Evolutionary conservation across 208 protist genomes (phyloP).

Genomic region (Wallacemonas sp.): DNA sequence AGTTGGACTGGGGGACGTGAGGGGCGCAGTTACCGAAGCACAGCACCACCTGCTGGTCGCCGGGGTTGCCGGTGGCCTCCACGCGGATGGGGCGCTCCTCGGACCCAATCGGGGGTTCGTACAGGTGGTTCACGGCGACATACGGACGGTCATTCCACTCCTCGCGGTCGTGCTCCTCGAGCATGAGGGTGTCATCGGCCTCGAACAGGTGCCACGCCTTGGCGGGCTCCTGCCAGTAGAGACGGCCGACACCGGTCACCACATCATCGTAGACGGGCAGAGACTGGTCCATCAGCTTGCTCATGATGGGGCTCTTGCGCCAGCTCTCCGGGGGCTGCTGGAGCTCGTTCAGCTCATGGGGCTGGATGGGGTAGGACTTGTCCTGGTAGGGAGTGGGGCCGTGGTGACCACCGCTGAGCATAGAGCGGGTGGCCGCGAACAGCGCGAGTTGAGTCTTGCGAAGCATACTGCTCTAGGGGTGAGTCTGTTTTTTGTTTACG

Average conservation of each 20-base stretch:
- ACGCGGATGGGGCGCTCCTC: conserved; percentile 88
- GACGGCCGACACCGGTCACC: conserved; percentile 73
- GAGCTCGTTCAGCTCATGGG: conserved; percentile 76
- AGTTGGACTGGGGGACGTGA: conserved; percentile 87
- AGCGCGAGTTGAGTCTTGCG: conserved; percentile 69
- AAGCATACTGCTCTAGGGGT: conserved; percentile 46
- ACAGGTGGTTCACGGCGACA: conserved; percentile 88
- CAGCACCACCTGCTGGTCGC: conserved; percentile 82
- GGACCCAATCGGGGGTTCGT: conserved; percentile 86
- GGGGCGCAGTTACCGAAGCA: conserved; percentile 91
- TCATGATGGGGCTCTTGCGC: conserved; percentile 87
- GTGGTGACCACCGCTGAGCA: conserved; percentile 51
- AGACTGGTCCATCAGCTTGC: conserved; percentile 89
- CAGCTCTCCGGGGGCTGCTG: conserved; percentile 77
- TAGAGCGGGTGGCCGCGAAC: conserved; percentile 60
- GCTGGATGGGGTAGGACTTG: conserved; percentile 82
- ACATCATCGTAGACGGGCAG: conserved; percentile 88
- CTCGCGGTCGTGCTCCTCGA: conserved; percentile 91
- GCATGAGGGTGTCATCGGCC: conserved; percentile 87
- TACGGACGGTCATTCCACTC: conserved; percentile 91
- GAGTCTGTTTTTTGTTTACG: neutral
- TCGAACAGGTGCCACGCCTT: conserved; percentile 86
- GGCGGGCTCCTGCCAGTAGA: conserved; percentile 89
- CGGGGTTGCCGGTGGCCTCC: conserved; percentile 79
- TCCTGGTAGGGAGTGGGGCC: conserved; percentile 84